These are phyloP conservation scores for Gymnopus androsaceus DNA, from an alignment of 1,284 basidiomycete genomes.

Conservation along the genomic window DNA sequence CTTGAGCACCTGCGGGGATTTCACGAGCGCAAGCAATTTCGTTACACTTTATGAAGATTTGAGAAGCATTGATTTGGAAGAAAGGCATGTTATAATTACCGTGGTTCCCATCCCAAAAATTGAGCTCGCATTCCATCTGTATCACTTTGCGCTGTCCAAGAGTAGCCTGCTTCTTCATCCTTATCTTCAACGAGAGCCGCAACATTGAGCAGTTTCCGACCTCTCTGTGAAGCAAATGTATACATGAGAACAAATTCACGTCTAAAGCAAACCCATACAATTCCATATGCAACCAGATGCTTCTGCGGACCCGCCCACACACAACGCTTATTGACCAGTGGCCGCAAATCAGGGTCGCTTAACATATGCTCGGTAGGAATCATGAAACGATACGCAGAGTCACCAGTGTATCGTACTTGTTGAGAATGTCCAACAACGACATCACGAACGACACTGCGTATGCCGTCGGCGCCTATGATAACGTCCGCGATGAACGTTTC, in stretches of 20 bases:
- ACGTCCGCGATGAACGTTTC: constrained; percentile 46
- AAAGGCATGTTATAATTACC: constrained; percentile 30
- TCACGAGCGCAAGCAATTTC: constrained; percentile 48
- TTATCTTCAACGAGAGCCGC: constrained; percentile 47
- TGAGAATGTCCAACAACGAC: constrained; percentile 38
- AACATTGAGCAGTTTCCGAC: constrained; percentile 47
- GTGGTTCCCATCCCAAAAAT: constrained; percentile 49
- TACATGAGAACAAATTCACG: not conserved
- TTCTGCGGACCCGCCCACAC: constrained; percentile 49
- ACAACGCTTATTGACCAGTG: constrained; percentile 39
- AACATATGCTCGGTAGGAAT: constrained; percentile 48
- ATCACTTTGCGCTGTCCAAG: constrained; percentile 41
- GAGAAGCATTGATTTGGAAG: constrained; percentile 3
- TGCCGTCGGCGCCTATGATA: constrained; percentile 56
- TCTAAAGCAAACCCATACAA: constrained; percentile 33
- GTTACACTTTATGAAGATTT: constrained; percentile 39
- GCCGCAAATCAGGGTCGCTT: constrained; percentile 48
- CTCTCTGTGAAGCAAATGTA: constrained; percentile 29
- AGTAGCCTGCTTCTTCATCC: constrained; percentile 34
- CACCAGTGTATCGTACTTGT: constrained; percentile 47
- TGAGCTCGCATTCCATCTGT: constrained; percentile 44
- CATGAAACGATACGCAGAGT: constrained; percentile 58
- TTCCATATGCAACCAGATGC: constrained; percentile 46
- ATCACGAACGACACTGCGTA: constrained; percentile 46
- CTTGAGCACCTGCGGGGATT: constrained; percentile 38